Evolutionary conservation across 441 rosid genomes (phyloP).

Genomic region (Pelargonium cotyledonis): DNA sequence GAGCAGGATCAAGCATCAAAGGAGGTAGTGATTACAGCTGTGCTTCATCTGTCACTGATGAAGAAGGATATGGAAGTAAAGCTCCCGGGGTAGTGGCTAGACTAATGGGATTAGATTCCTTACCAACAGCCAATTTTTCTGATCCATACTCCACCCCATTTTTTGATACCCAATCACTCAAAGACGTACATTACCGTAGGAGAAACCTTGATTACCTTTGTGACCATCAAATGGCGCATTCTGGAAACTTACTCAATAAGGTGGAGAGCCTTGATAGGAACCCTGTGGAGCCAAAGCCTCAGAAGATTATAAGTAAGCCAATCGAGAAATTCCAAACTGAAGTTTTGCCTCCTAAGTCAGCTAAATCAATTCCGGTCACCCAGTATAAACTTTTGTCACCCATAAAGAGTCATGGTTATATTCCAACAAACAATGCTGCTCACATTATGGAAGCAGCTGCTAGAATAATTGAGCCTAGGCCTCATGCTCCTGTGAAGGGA

Average conservation of each 20-base stretch:
- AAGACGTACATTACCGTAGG: slow-evolving; percentile 34
- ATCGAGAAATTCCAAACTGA: slow-evolving; percentile 92
- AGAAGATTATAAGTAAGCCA: slow-evolving; percentile 44
- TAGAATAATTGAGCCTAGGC: slow-evolving; percentile 60
- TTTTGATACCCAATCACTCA: slow-evolving; percentile 57
- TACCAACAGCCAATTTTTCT: slow-evolving; percentile 50
- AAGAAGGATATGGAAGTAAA: slow-evolving; percentile 71
- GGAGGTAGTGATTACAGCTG: slow-evolving; percentile 71
- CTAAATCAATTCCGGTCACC: slow-evolving; percentile 87
- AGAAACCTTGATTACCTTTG: slow-evolving; percentile 46
- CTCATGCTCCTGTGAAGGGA: slow-evolving; percentile 40
- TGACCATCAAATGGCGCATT: slow-evolving; percentile 41
- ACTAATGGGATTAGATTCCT: slow-evolving; percentile 89
- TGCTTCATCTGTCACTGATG: slow-evolving; percentile 86
- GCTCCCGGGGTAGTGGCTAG: slow-evolving; percentile 89
- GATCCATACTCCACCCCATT: slow-evolving; percentile 54
- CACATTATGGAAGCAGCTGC: slow-evolving; percentile 98
- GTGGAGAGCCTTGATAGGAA: slow-evolving; percentile 37
- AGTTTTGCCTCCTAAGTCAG: slow-evolving; percentile 84
- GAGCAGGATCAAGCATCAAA: slow-evolving; percentile 42
- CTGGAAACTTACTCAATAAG: slow-evolving; percentile 45
- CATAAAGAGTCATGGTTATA: slow-evolving; percentile 78
- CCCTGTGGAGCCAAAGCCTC: slow-evolving; percentile 36
- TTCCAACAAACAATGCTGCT: slow-evolving; percentile 77
- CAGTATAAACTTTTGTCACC: slow-evolving; percentile 92